Evolutionary conservation across 1,139 yeast species (phyloP), one percentile per base, ranked within the genome.

Genomic region (Waltiozyma sp.): DNA sequence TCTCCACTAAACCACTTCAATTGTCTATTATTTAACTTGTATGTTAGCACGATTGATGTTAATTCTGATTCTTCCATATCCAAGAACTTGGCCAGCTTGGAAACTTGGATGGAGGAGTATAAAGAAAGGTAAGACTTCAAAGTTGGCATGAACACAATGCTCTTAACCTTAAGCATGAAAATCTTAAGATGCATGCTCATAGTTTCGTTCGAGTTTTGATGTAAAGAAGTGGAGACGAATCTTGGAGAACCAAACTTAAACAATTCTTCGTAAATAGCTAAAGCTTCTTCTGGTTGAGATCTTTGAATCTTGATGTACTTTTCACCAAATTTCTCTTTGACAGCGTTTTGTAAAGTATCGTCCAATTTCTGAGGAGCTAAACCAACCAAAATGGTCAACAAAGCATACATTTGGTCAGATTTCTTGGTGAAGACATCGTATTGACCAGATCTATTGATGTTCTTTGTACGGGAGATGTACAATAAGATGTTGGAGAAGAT

Each of bases 381-480:
- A 18, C 73, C 69, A 38, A 68, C 62, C 43, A 71, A 63, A 40
- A 70, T 63, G 28, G 74, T 70, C 45, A 70, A 56, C 40, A 70
- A 59, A 9, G 75, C 73, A 50, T 68, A 69, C 73, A 69, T 70
- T 55, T 70, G 75, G 46, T 69, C 75, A n/a, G 70, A 61, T 51
- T 68, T 66, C 55, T 70, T 70, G 47, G 69, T 65, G 41, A 69
- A 68, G 37, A 63, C 58, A 51, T 70, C 73, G 48, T 64, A 70
- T 51, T 69, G 73, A 5, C 70, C 70, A 15, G 69, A 60, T 46
- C 60, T 62, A 51, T 63, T 64, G 55, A 67, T 63, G 55, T 66
- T 65, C 55, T 65, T 68, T 15, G 73, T 66, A 54, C 75, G 64
- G 28, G 72, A 59, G 45, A 70, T 66, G 62, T 64, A 68, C 39